Evolutionary conservation across 192 early-diverging fungal genomes (phyloP).

Genomic region (Paraglomus brasilianum): DNA sequence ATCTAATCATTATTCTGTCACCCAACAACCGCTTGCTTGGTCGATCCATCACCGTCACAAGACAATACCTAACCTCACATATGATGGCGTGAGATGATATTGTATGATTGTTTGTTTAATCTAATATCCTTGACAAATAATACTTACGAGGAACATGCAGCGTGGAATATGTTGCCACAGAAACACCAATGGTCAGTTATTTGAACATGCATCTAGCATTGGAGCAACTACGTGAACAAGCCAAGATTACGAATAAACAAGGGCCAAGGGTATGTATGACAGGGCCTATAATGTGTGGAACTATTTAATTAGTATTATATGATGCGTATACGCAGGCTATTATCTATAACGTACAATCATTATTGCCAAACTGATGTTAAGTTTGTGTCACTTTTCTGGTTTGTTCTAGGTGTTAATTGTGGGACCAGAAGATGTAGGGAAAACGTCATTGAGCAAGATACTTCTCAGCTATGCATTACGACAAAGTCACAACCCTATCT

Average conservation of each 20-base stretch:
- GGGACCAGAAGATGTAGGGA: slow-evolving; percentile 91
- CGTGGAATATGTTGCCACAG: slow-evolving; percentile 87
- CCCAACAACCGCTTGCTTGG: no score
- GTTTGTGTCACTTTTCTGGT: no score
- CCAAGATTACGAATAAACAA: slow-evolving; percentile 39
- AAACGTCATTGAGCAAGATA: slow-evolving; percentile 82
- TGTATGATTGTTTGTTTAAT: neutral
- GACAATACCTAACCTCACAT: neutral
- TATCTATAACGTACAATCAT: slow-evolving; percentile 18
- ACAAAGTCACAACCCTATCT: slow-evolving; percentile 71
- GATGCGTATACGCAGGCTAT: neutral
- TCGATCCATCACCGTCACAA: slow-evolving; percentile 1
- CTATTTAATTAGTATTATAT: neutral
- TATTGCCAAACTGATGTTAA: no score
- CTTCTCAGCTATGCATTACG: slow-evolving; percentile 86
- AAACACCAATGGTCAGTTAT: slow-evolving; percentile 92
- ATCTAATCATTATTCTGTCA: no score
- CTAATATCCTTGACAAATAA: slow-evolving; percentile 17
- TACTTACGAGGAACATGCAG: slow-evolving; percentile 59
- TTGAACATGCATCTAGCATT: slow-evolving; percentile 87
- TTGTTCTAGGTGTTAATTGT: slow-evolving; percentile 88
- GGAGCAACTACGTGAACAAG: slow-evolving; percentile 67
- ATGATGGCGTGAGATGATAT: neutral
- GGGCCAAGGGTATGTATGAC: slow-evolving; percentile 52
- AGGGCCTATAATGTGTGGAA: neutral